Conservation (phyloP, 345 rosid species). For the Syzygium aqueum region DNA sequence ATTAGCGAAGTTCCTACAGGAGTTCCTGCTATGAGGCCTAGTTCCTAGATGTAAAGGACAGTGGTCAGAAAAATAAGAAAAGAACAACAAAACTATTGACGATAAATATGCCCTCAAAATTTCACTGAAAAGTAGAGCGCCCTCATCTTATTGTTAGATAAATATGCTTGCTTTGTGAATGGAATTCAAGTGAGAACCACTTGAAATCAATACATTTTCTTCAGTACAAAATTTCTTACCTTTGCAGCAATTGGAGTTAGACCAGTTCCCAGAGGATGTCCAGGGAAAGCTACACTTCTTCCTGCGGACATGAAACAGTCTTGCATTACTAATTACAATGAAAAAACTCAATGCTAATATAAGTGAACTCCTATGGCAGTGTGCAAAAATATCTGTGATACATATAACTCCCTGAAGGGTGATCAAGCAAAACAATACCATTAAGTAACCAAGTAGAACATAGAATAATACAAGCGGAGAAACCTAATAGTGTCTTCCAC, state of each 20-base stretch:
- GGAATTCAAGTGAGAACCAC: constrained; percentile 33
- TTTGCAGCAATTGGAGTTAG: constrained; percentile 82
- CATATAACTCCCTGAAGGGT: not conserved
- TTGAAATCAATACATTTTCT: constrained; percentile 18
- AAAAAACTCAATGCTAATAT: not conserved
- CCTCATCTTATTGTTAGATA: not conserved
- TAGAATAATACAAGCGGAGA: not conserved
- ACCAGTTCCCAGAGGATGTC: constrained; percentile 91
- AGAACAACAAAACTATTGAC: not conserved
- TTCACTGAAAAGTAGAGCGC: not conserved
- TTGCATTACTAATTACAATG: not conserved
- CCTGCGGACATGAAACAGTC: constrained; percentile 31
- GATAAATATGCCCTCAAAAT: not conserved
- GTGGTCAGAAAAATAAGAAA: not conserved
- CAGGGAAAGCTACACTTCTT: constrained; percentile 96
- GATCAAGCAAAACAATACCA: not conserved
- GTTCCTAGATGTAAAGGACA: constrained; percentile 42
- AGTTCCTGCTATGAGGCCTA: constrained; percentile 69
- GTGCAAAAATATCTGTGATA: not conserved
- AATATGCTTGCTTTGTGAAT: not conserved
- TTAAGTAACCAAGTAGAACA: not conserved
- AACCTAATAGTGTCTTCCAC: not conserved
- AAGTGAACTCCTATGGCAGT: not conserved
- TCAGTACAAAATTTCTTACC: constrained; percentile 46
- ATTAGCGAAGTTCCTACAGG: constrained; percentile 89